A percentile compares a stretch with the other conserved stretches of the same genome.
These are phyloP conservation scores for Paecilomyces formosus DNA, from an alignment of 2,329 filamentous ascomycete species.

Conservation along the genomic window DNA sequence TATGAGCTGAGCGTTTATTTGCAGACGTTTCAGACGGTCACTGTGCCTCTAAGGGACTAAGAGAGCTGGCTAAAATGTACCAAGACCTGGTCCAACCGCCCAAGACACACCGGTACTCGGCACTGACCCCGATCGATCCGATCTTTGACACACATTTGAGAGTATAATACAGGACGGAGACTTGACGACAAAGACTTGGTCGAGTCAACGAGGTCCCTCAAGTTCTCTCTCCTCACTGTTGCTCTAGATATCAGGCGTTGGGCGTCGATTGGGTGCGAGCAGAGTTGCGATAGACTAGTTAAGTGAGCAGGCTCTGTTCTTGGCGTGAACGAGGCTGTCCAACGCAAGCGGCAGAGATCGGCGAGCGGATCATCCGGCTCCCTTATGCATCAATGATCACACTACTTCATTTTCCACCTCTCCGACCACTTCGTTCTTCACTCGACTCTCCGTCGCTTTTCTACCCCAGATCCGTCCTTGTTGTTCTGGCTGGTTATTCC, in stretches of 20 bases:
- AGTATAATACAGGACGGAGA: not conserved
- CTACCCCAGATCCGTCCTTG: not conserved
- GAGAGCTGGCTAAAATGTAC: not conserved
- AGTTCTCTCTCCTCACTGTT: not conserved
- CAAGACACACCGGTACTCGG: not conserved
- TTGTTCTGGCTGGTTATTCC: conserved; percentile 1
- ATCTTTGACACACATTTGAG: conserved; percentile 1
- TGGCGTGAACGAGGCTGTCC: not conserved
- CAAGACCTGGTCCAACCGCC: not conserved
- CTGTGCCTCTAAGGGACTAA: not conserved
- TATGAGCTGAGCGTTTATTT: not conserved
- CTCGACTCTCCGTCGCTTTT: conserved; percentile 3
- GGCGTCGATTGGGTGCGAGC: not conserved
- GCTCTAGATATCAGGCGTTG: not conserved
- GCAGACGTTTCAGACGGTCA: not conserved
- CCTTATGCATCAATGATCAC: not conserved
- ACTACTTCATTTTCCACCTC: conserved; percentile 6
- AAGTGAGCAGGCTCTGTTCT: not conserved
- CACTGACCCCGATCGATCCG: not conserved
- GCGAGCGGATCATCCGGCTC: conserved; percentile 15
- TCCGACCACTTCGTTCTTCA: conserved; percentile 4
- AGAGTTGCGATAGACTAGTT: not conserved
- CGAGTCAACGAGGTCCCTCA: not conserved
- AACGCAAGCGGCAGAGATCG: conserved; percentile 10
- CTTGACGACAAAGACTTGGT: not conserved